Evolutionary conservation across 805 yeast genomes (phyloP), one percentile per base, ranked within the genome.

Genomic region (Hanseniaspora meyeri): DNA sequence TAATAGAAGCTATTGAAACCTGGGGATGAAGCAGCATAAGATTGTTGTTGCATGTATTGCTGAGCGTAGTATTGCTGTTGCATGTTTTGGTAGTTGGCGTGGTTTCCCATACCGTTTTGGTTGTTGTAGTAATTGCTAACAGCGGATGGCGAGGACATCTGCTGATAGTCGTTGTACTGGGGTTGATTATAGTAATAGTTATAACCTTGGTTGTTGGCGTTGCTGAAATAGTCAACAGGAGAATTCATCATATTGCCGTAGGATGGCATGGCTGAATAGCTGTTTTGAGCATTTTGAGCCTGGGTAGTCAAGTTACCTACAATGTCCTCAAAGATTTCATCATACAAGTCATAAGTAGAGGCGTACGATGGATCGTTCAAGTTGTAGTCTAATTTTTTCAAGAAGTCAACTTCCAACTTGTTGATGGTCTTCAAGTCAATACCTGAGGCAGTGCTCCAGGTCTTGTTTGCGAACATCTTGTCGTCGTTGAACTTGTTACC

Each of bases 361-460:
- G 49, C 24, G 29, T 40, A 54, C 2, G 39, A 47, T 10, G 38
- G 68, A 39, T 73, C 71, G 60, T 72, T 77, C 57, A 84, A 70
- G 63, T 74, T 76, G 87, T 88, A 84, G 59, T 79, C 70, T 52
- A 83, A 74, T 37, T 74, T 73, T 10, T 66, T 63, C 59, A 87
- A 74, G 91, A 95, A 91, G 47, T 72, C 73, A 55, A 77, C 78
- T 72, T 91, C 98, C 59, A 80, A 71, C 17, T 66, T 64, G 64
- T 90, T 88, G 60, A 91, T 75, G 38, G 76, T 69, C 2, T 65
- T 65, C 49, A 87, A 74, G 7, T 79, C 70, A 60, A 91, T 76
- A 19, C 95, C 95, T 5, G 96, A 86, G n/a, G 97, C 97, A 60
- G 88, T 89, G 43, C 88, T 79, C 98, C 98, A 91, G 8, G 96